Evolutionary conservation across 176 grass and related monocot genomes (phyloP), one percentile per base, ranked within the genome.

Genomic region (Lolium rigidum): DNA sequence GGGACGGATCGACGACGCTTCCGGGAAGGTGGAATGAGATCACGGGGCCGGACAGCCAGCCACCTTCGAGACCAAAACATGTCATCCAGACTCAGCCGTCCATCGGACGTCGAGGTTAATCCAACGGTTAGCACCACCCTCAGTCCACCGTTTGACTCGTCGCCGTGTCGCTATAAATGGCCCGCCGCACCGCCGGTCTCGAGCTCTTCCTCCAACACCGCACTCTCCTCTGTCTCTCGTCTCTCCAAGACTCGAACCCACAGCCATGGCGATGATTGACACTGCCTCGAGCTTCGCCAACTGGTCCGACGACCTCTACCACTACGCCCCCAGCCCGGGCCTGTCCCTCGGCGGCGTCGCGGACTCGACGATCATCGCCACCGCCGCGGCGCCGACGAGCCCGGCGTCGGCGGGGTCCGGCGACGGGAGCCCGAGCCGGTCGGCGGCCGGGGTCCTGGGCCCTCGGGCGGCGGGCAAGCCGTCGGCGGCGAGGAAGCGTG

Each of bases 211-310:
- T 51, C 80, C 61, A 21, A 28, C 52, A 66, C 66, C 20, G 11
- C 20, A 50, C n/a, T 31, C 13, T 18, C 56, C 66, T 51, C 24
- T 80, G 51, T 41, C 15, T 17, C 18, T 47, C 46, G 46, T 47
- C 18, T 63, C 21, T 46, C 66, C 54, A 57, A 61, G n/a, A 16
- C 2, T 25, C 60, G 0, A 9, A 41, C 21, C 21, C 43, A 8
- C 44, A 9, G 71, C 75, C 25, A 93, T 86, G 92, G 90, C 92
- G 41, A 92, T 78, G 71, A 97, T 92, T 10, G 92, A 89, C 80
- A 80, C 89, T 24, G 85, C 80, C 74, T 91, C 93, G 7, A 77
- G 76, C 77, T 67, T 92, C 41, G 59, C 87, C 24, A 26, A 89
- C 1, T 97, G 92, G 92, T 56, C 76, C 0, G 61, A 56, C 0